These are phyloP conservation scores for Huiozyma naganishii DNA, from an alignment of 805 yeast species.

Conservation along the genomic window DNA sequence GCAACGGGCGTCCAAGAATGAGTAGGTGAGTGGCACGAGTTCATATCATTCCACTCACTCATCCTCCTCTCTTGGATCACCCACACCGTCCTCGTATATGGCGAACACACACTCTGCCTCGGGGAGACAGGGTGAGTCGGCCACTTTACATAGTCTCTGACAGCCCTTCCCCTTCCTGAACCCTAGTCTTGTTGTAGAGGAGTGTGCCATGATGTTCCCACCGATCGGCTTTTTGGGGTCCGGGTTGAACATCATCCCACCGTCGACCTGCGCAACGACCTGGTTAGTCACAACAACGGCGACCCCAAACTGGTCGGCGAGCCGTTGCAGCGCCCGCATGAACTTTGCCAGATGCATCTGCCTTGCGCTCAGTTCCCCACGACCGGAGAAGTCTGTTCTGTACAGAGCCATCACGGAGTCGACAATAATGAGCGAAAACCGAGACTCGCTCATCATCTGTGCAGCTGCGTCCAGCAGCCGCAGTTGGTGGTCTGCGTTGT, in stretches of 20 bases:
- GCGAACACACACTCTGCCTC: constrained; percentile 94
- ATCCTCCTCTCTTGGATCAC: constrained; percentile 85
- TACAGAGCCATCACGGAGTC: constrained; percentile 95
- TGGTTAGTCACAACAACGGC: constrained; percentile 95
- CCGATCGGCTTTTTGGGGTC: constrained; percentile 99
- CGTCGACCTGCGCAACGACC: constrained; percentile 96
- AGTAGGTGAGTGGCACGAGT: too few species aligned
- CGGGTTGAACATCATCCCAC: constrained; percentile 69
- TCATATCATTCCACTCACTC: constrained; percentile 16
- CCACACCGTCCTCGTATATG: constrained; percentile 91
- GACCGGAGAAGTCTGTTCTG: constrained; percentile 88
- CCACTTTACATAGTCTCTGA: constrained; percentile 86
- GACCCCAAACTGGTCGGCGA: constrained; percentile 96
- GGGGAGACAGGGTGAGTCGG: constrained; percentile 93
- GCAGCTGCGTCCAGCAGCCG: constrained; percentile 83
- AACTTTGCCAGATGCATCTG: constrained; percentile 90
- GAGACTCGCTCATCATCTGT: constrained; percentile 88
- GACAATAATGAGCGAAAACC: constrained; percentile 84
- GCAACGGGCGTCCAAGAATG: too few species aligned
- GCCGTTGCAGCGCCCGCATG: constrained; percentile 80
- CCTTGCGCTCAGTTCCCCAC: constrained; percentile 92
- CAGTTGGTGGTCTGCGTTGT: constrained; percentile 92
- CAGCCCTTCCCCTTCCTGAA: constrained; percentile 87
- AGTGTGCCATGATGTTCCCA: constrained; percentile 94
- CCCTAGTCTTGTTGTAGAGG: constrained; percentile 86